Conservation (phyloP, 805 yeast species). For the Schwanniomyces yamadae region DNA sequence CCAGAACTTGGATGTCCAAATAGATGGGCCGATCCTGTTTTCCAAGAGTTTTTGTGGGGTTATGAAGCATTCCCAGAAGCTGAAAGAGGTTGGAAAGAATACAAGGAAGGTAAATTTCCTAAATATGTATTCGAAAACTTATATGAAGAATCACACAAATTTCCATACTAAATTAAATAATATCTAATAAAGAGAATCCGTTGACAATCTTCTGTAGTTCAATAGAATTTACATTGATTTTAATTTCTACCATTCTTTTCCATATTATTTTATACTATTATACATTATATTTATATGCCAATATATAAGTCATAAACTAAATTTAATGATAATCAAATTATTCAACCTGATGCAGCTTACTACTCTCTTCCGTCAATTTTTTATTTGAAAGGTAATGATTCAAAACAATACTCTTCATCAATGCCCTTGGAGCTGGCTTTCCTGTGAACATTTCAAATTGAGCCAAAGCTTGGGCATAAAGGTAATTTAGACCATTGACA, state of each 20-base stretch:
- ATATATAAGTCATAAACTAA: too few relatives aligned
- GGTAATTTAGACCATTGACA: constrained; percentile 14
- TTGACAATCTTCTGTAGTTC: too few relatives aligned
- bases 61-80: constrained; percentile 26
- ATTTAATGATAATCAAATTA: too few relatives aligned
- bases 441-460: constrained; percentile 17
- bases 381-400: too few relatives aligned
- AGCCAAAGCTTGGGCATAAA: constrained; percentile 12
- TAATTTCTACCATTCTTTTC: too few relatives aligned
- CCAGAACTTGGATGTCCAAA: constrained; percentile 20
- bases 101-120: constrained; percentile 6
- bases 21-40: constrained; percentile 24
- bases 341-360: neutral
- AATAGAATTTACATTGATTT: too few relatives aligned
- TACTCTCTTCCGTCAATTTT: neutral
- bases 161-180: too few relatives aligned
- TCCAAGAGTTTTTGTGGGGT: constrained; percentile 25
- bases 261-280: too few relatives aligned
- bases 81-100: constrained; percentile 14
- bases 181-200: too few relatives aligned
- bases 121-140: constrained; percentile 7
- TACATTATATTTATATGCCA: too few relatives aligned
- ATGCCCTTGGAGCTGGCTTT: constrained; percentile 15
- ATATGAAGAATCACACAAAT: constrained; percentile 9
- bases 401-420: constrained; percentile 8